Percentiles rank a stretch among this genome's conserved stretches.
Evolutionary conservation across 495 filamentous ascomycete genomes (phyloP).

Genomic region (Parathielavia hyrcaniae): DNA sequence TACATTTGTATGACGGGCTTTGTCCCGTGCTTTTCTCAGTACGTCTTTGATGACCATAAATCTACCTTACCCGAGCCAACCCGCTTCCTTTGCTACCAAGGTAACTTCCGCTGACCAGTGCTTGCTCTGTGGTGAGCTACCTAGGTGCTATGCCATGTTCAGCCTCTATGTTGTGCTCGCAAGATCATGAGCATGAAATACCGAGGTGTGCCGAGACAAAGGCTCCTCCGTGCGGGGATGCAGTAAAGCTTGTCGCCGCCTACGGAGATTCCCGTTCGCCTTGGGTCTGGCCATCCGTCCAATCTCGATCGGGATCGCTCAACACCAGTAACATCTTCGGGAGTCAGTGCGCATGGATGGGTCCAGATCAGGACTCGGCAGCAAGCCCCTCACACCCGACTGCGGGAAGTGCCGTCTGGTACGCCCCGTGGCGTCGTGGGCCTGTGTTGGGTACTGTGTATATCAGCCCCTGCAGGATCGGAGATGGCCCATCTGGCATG

Average conservation of each 20-base stretch:
- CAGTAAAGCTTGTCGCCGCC: background rate
- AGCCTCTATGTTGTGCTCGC: too few relatives aligned
- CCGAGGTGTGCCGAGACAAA: too few relatives aligned
- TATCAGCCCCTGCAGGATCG: background rate
- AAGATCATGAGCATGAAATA: too few relatives aligned
- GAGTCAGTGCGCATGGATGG: constrained; percentile 1
- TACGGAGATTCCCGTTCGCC: background rate
- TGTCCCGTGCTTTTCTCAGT: background rate
- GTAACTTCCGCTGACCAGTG: constrained; percentile 1
- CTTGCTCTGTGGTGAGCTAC: background rate
- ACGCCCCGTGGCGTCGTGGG: background rate
- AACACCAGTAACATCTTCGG: background rate
- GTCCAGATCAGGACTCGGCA: constrained; percentile 4
- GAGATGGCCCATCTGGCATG: background rate
- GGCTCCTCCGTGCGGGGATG: too few relatives aligned
- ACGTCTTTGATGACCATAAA: constrained; percentile 5
- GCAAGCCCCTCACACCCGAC: background rate
- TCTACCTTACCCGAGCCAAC: background rate
- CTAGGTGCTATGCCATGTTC: background rate
- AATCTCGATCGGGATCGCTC: background rate
- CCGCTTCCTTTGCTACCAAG: background rate
- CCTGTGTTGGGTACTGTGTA: background rate
- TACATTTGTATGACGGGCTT: constrained; percentile 9
- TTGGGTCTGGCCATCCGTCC: background rate
- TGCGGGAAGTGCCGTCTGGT: background rate